A percentile compares a stretch with the other conserved stretches of the same genome.
These are phyloP conservation scores for Sphaerulina populicola DNA, from an alignment of 2,329 filamentous ascomycete genomes.

Conservation along the genomic window DNA sequence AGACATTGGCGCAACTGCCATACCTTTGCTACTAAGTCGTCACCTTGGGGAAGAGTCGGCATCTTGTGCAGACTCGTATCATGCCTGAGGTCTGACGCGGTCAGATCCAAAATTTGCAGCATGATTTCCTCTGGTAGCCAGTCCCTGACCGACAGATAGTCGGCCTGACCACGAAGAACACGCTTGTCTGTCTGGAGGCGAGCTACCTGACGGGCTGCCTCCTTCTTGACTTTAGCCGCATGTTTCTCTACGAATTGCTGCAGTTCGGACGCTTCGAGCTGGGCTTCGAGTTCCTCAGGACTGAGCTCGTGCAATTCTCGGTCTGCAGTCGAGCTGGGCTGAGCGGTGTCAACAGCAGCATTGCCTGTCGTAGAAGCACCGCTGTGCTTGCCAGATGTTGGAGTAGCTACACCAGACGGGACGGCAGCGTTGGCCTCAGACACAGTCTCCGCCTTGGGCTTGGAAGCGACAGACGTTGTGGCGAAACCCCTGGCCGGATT, in stretches of 20 bases:
- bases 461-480: conserved; percentile 73
- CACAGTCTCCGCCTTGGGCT: conserved; percentile 49
- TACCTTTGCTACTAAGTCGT: conserved; percentile 67
- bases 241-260: conserved; percentile 81
- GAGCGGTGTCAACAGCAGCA: conserved; percentile 18
- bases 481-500: conserved; percentile 91
- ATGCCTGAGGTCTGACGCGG: conserved; percentile 49
- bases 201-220: conserved; percentile 65
- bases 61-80: conserved; percentile 40
- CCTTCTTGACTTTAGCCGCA: conserved; percentile 67
- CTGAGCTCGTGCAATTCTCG: conserved; percentile 50
- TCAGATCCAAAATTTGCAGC: conserved; percentile 66
- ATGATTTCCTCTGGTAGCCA: conserved; percentile 77
- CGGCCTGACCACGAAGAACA: conserved; percentile 69
- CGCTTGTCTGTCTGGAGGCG: conserved; percentile 80
- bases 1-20: conserved; percentile 79
- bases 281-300: conserved; percentile 81
- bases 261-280: conserved; percentile 83
- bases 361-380: conserved; percentile 24
- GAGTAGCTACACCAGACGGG: conserved; percentile 27
- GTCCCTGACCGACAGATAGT: conserved; percentile 60
- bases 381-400: conserved; percentile 15
- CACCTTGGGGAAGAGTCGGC: conserved; percentile 52
- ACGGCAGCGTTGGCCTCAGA: conserved; percentile 25
- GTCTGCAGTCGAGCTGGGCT: not conserved